Conservation (phyloP, 495 filamentous ascomycete genomes). For the Talaromyces trachyspermus region DNA sequence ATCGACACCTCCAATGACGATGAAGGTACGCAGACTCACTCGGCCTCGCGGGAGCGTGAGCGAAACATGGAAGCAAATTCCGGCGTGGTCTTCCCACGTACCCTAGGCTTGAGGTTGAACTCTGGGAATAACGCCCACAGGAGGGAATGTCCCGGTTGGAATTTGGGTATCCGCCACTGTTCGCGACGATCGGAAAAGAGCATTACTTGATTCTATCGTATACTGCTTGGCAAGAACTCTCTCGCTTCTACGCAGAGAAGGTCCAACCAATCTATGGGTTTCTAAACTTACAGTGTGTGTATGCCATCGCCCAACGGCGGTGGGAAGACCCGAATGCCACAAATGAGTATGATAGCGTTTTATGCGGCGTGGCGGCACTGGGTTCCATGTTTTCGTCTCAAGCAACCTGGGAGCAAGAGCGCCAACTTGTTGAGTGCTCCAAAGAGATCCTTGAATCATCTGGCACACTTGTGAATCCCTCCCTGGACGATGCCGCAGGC, state of each 20-base stretch:
- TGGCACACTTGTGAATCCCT: slow-evolving; percentile 14
- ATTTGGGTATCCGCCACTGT: slow-evolving; percentile 22
- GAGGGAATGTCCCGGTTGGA: slow-evolving; percentile 34
- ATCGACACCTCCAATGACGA: slow-evolving; percentile 10
- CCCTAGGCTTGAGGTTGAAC: slow-evolving; percentile 24
- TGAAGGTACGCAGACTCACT: slow-evolving; percentile 17
- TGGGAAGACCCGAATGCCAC: slow-evolving; percentile 10
- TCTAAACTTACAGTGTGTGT: slow-evolving; percentile 19
- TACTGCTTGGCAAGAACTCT: slow-evolving; percentile 12
- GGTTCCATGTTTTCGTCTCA: slow-evolving; percentile 33
- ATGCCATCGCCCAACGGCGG: neutral
- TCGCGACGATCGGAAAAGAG: neutral
- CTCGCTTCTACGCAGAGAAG: slow-evolving; percentile 23
- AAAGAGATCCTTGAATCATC: slow-evolving; percentile 27
- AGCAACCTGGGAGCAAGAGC: slow-evolving; percentile 22
- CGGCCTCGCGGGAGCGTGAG: slow-evolving; percentile 18
- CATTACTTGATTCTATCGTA: slow-evolving; percentile 16
- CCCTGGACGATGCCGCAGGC: slow-evolving; percentile 28
- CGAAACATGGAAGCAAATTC: slow-evolving; percentile 26
- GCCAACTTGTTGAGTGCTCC: slow-evolving; percentile 29
- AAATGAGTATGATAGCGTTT: slow-evolving; percentile 30
- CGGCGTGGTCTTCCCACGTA: slow-evolving; percentile 27
- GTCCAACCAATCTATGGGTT: slow-evolving; percentile 30
- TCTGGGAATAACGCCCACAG: slow-evolving; percentile 22
- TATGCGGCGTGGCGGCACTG: slow-evolving; percentile 36